These are phyloP conservation scores for Cladosporium sp. DNA, from an alignment of 2,329 filamentous ascomycete genomes.

Conservation along the genomic window DNA sequence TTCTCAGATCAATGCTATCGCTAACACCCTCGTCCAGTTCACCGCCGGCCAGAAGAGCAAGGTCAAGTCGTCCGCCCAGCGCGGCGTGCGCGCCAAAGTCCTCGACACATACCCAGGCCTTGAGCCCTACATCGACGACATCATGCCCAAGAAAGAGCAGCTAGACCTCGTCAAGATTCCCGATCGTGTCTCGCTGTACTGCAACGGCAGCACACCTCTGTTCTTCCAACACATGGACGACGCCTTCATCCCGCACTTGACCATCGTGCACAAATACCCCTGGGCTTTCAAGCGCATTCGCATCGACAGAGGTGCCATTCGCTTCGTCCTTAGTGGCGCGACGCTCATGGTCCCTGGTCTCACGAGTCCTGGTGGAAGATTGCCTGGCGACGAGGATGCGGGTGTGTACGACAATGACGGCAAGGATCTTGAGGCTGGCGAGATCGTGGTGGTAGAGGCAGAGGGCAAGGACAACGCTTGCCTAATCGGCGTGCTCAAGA, in stretches of 20 bases:
- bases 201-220: slow-evolving; percentile 70
- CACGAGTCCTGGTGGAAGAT: slow-evolving; percentile 73
- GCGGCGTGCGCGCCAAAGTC: slow-evolving; percentile 76
- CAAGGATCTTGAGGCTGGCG: slow-evolving; percentile 73
- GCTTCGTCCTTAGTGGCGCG: slow-evolving; percentile 89
- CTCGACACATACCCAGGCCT: slow-evolving; percentile 82
- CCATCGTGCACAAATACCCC: slow-evolving; percentile 86
- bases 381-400: slow-evolving; percentile 56
- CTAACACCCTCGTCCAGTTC: slow-evolving; percentile 42
- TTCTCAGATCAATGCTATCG: neutral
- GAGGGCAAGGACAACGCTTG: slow-evolving; percentile 93
- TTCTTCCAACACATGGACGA: slow-evolving; percentile 86
- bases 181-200: slow-evolving; percentile 84
- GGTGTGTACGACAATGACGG: slow-evolving; percentile 44
- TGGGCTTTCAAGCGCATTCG: slow-evolving; percentile 76
- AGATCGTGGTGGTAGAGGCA: slow-evolving; percentile 82
- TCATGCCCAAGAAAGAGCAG: slow-evolving; percentile 91
- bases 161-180: slow-evolving; percentile 90
- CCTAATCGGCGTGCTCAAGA: slow-evolving; percentile 77
- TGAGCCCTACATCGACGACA: slow-evolving; percentile 82
- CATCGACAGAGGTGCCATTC: slow-evolving; percentile 92
- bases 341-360: slow-evolving; percentile 94
- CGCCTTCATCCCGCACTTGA: slow-evolving; percentile 79
- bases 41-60: slow-evolving; percentile 79
- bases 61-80: slow-evolving; percentile 91